phyloP scores from a whole-genome alignment of 306 rosid species.

The Prunus dulcis region DNA sequence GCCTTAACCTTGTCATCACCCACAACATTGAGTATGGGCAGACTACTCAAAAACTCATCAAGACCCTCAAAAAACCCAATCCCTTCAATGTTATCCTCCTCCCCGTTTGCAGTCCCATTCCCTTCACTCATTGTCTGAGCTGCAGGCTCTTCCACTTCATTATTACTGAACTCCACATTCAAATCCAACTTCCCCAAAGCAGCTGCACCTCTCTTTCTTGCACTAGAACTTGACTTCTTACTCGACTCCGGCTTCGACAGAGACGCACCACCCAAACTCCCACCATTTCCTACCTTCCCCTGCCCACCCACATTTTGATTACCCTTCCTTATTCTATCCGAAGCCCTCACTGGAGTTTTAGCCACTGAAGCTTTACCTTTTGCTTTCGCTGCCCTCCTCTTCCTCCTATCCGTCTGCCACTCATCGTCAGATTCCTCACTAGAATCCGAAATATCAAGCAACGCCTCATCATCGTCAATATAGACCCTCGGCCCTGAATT shows the following conservation, averaged over 20 bases:
- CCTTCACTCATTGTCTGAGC: slow-evolving; percentile 41
- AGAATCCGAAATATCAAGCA: slow-evolving; percentile 43
- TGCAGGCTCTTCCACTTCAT: slow-evolving; percentile 76
- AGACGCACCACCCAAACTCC: slow-evolving; percentile 22
- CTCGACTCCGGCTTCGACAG: slow-evolving; percentile 42
- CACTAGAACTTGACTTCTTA: slow-evolving; percentile 34
- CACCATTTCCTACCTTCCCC: slow-evolving; percentile 39
- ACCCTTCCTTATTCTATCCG: slow-evolving; percentile 44
- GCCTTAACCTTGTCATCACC: slow-evolving; percentile 83
- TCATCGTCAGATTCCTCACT: slow-evolving; percentile 66
- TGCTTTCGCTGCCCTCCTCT: slow-evolving; percentile 27
- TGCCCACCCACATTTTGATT: slow-evolving; percentile 25
- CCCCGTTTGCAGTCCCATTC: slow-evolving; percentile 41
- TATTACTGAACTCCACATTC: slow-evolving; percentile 94
- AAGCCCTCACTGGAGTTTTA: slow-evolving; percentile 29
- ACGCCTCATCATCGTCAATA: slow-evolving; percentile 43
- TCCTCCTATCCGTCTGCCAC: slow-evolving; percentile 23
- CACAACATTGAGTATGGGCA: slow-evolving; percentile 85
- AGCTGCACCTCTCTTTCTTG: slow-evolving; percentile 60
- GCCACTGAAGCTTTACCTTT: slow-evolving; percentile 11
- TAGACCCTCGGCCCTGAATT: slow-evolving; percentile 35
- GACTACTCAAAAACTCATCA: slow-evolving; percentile 86
- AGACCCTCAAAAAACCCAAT: slow-evolving; percentile 91
- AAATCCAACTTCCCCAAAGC: slow-evolving; percentile 83
- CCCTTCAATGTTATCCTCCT: slow-evolving; percentile 85